These are phyloP conservation scores for Cicer cuneatum DNA, from an alignment of 306 rosid genomes.

Conservation along the genomic window DNA sequence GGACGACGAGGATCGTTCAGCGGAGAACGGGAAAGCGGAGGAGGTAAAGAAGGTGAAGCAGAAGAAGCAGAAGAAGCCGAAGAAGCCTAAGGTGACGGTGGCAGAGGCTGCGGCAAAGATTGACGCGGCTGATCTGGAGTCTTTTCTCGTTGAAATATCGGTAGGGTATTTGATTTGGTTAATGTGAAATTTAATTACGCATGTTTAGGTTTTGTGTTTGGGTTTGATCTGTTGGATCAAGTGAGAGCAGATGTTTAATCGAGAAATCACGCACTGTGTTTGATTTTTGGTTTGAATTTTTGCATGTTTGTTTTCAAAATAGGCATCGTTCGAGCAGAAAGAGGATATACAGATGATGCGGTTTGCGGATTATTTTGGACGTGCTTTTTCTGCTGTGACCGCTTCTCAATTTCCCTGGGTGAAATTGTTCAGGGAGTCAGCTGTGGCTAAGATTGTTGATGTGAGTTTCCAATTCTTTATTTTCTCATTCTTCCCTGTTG, in stretches of 20 bases:
- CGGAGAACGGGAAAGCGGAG: constrained; percentile 61
- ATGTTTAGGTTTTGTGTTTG: constrained; percentile 48
- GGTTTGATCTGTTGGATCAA: constrained; percentile 53
- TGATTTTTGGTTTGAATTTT: constrained; percentile 21
- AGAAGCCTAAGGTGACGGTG: constrained; percentile 90
- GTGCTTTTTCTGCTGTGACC: constrained; percentile 77
- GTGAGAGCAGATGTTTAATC: constrained; percentile 4
- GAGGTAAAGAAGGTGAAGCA: constrained; percentile 81
- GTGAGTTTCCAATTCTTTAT: constrained; percentile 61
- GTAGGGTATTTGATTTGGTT: constrained; percentile 55
- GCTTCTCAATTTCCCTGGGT: constrained; percentile 96
- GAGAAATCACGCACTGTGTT: background rate
- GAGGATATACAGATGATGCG: constrained; percentile 82
- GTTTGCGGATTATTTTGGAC: constrained; percentile 87
- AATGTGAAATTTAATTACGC: constrained; percentile 33
- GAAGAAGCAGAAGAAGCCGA: constrained; percentile 69
- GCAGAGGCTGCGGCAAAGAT: constrained; percentile 88
- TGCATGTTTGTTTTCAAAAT: constrained; percentile 30
- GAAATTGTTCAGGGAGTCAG: constrained; percentile 77
- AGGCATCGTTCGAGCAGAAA: constrained; percentile 71
- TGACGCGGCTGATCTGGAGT: constrained; percentile 66
- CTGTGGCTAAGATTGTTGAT: constrained; percentile 78
- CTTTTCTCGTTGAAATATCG: constrained; percentile 66
- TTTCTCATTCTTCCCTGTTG: background rate
- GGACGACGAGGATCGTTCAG: constrained; percentile 58